phyloP scores from a whole-genome alignment of 2,329 filamentous ascomycete species.

The Fusarium sp. region DNA sequence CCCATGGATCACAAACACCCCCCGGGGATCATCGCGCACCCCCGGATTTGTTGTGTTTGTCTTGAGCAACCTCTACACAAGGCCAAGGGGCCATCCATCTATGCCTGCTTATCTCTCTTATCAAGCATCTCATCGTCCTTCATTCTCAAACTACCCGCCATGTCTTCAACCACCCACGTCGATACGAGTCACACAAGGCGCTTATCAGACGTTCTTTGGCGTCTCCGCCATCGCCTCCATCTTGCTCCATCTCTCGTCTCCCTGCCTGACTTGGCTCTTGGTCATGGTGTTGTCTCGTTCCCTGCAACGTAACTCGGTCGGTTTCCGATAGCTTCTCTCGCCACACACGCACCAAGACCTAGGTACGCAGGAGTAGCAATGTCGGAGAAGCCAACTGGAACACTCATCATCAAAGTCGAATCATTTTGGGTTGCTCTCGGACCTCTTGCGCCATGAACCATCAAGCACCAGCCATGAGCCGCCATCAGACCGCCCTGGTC shows the following conservation, averaged over 20 bases:
- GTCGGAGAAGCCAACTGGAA: slow-evolving; percentile 21
- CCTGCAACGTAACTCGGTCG: slow-evolving; percentile 37
- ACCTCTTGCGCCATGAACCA: slow-evolving; percentile 29
- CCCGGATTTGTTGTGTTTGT: slow-evolving; percentile 17
- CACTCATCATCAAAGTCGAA: slow-evolving; percentile 15
- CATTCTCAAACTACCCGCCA: slow-evolving; percentile 1
- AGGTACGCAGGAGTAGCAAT: slow-evolving; percentile 2
- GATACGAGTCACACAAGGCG: slow-evolving; percentile 21
- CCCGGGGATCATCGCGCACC: slow-evolving; percentile 25
- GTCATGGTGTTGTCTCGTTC: slow-evolving; percentile 3
- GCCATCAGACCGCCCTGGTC: slow-evolving; percentile 22
- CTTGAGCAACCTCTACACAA: background rate
- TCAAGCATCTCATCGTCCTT: slow-evolving; percentile 24
- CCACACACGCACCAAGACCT: slow-evolving; percentile 21
- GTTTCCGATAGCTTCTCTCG: slow-evolving; percentile 35
- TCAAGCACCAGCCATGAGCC: slow-evolving; percentile 31
- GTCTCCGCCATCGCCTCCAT: slow-evolving; percentile 17
- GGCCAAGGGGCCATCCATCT: background rate
- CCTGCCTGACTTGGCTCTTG: slow-evolving; percentile 2
- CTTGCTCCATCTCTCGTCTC: background rate
- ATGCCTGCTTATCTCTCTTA: slow-evolving; percentile 32
- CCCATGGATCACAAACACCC: slow-evolving; percentile 20
- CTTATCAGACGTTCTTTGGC: slow-evolving; percentile 25
- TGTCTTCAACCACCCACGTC: slow-evolving; percentile 26
- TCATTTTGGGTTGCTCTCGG: slow-evolving; percentile 11